These are phyloP conservation scores for Trypanosoma melophagium DNA, from an alignment of 208 protist species.

Conservation along the genomic window DNA sequence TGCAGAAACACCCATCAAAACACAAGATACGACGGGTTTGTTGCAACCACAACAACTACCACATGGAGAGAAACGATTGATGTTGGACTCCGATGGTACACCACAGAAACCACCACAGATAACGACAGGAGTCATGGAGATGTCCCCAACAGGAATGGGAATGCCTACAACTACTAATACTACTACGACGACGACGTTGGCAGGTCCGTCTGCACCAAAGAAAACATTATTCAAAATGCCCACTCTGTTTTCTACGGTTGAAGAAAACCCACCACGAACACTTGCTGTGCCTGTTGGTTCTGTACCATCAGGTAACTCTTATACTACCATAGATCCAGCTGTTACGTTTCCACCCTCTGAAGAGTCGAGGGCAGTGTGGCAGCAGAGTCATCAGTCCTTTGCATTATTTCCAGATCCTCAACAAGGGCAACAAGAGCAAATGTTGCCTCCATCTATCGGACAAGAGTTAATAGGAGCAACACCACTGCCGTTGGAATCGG, in stretches of 20 bases:
- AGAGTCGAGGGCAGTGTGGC: slow-evolving; percentile 6
- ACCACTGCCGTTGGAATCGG: no score
- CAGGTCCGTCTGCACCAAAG: slow-evolving; percentile 37
- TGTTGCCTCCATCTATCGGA: neutral
- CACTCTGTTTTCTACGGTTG: neutral
- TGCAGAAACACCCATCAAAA: neutral
- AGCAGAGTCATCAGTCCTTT: slow-evolving; percentile 28
- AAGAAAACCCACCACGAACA: slow-evolving; percentile 2
- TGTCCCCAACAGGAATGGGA: slow-evolving; percentile 13
- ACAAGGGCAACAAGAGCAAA: slow-evolving; percentile 3
- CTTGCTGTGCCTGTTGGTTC: slow-evolving; percentile 14
- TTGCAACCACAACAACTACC: neutral
- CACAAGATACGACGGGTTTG: neutral
- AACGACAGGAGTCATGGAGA: neutral
- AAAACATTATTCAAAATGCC: slow-evolving; percentile 39
- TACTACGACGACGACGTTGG: slow-evolving; percentile 11
- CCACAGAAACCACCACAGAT: slow-evolving; percentile 12
- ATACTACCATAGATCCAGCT: slow-evolving; percentile 35
- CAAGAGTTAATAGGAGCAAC: neutral
- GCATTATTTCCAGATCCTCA: slow-evolving; percentile 42
- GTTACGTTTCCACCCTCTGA: neutral
- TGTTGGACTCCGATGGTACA: slow-evolving; percentile 26
- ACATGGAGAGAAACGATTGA: slow-evolving; percentile 3
- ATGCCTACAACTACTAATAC: slow-evolving; percentile 5
- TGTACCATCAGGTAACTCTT: slow-evolving; percentile 5